These are phyloP conservation scores for Przewalskia tangutica DNA, from an alignment of 257 asterid species.

Conservation along the genomic window DNA sequence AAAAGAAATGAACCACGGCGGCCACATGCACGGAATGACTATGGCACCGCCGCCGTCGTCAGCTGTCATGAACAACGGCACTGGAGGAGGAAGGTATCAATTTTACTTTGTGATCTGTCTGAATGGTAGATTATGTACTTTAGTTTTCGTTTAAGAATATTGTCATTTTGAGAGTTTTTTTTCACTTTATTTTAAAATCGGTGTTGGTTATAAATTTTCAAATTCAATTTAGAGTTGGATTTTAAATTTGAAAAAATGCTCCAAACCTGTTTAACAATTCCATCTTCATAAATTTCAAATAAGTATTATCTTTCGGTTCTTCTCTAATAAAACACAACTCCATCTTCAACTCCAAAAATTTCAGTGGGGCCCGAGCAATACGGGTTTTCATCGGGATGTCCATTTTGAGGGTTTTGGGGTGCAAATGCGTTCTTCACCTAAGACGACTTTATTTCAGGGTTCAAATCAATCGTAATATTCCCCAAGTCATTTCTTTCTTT, in stretches of 20 bases:
- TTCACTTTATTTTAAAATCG: no score
- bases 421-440: accelerated
- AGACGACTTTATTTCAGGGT: no score
- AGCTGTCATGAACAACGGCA: conserved; percentile 7
- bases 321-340: no score
- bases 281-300: no score
- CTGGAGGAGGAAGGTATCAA: conserved; percentile 7
- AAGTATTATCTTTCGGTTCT: no score
- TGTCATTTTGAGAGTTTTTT: no score
- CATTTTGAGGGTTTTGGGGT: background rate
- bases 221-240: no score
- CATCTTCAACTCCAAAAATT: no score
- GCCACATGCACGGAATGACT: conserved; percentile 20
- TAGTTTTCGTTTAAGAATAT: no score
- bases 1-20: background rate
- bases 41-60: conserved; percentile 11
- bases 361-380: background rate
- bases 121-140: background rate
- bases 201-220: no score
- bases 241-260: no score
- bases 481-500: background rate
- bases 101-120: background rate
- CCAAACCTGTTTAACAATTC: no score
- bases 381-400: accelerated
- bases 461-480: background rate